A percentile compares a stretch with the other conserved stretches of the same genome.
Evolutionary conservation across 169 alveolate genomes (phyloP).

Genomic region (Theileria annulata): DNA sequence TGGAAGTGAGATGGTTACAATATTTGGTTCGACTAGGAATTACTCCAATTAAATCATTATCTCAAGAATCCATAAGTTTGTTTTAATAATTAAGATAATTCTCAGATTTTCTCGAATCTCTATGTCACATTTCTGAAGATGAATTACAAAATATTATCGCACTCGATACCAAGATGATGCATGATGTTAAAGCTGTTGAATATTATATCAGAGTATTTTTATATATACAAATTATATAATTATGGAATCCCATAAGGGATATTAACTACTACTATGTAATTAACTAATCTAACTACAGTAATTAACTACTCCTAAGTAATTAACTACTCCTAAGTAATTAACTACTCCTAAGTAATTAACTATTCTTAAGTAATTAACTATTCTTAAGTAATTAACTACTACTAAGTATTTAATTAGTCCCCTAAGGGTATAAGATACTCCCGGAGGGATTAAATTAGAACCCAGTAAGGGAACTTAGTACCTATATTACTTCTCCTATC

Average conservation of each 20-base stretch:
- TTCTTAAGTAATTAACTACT: no score
- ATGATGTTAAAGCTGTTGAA: conserved; percentile 93
- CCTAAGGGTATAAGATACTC: no score
- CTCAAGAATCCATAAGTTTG: conserved; percentile 60
- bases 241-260: conserved; percentile 18
- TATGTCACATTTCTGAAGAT: conserved; percentile 64
- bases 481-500: no score
- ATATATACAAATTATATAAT: no score
- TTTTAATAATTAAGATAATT: background rate
- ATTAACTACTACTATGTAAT: no score
- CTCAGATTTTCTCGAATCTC: conserved; percentile 24
- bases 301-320: background rate
- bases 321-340: no score
- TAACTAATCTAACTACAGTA: no score
- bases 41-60: conserved; percentile 49
- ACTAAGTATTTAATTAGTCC: no score
- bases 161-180: conserved; percentile 86
- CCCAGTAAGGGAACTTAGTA: no score
- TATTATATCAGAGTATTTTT: conserved; percentile 84
- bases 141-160: conserved; percentile 79
- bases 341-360: no score
- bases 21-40: conserved; percentile 79
- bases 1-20: conserved; percentile 89
- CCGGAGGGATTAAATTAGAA: no score
- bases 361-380: no score